Base-by-base conservation (phyloP, 176 grass and related monocot genomes). In the Miscanthus lutarioriparius region DNA sequence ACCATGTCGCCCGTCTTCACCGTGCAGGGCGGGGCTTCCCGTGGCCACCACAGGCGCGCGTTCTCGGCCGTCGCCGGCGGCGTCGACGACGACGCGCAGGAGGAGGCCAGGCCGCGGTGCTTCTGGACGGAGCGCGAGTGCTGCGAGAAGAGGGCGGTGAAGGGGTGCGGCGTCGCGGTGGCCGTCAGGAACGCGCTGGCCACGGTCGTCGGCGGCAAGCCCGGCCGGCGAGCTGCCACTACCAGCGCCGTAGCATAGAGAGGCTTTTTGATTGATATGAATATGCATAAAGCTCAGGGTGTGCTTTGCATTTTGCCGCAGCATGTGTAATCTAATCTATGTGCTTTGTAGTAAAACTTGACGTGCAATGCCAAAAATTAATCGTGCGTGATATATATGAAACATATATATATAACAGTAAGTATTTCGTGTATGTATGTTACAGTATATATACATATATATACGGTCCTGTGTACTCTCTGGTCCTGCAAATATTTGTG, bases 1-100 rank as follows among this genome's bases (percentile, higher is more conserved):
- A 41, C 88, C 2, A 86, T 83, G 88, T 86, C 88, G 3, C 84
- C 88, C 8, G 88, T 86, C 16, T 90, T 86, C 83, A 32, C 88
- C 45, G 79, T 86, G 45, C 79, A 67, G 43, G 27, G 28, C 28
- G 28, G 10, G 13, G 44, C 4, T 20, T 70, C 72, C 14, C 41
- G 19, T 3, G 66, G 66, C 66, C 23, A 65, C 81, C 81, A 62
- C 81, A 17, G 19, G 15, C 88, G 79, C 28, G 45, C 79, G 36
- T 67, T 58, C 67, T 90, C 88, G 12, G 54, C 66, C 47, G 87
- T 45, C 41, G 80, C 41, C 39, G 25, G 9, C 44, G 53, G 32
- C n/a, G 77, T 53, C 26, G 65, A 13, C 20, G 75, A 67, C 10
- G 86, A 38, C 19, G 62, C 22, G 32, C n/a, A 17, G 6, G n/a